Percentiles rank a stretch among this genome's conserved stretches.
Conservation (phyloP, 1,284 basidiomycete genomes). For the Austroboletus novae-zelandiae region DNA sequence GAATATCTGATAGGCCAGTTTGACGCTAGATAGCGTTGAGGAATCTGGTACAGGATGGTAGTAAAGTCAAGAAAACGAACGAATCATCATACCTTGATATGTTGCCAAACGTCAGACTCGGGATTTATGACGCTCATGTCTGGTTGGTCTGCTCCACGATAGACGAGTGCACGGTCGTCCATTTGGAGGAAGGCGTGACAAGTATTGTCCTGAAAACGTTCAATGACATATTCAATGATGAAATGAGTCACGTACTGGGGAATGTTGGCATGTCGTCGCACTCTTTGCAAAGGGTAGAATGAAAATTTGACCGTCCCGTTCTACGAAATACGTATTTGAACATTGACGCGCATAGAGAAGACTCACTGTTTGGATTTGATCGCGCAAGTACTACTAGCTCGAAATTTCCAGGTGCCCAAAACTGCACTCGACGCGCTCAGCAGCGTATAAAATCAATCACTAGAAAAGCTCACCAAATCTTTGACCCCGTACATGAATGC, state of each 20-base stretch:
- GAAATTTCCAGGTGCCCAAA: constrained; percentile 90
- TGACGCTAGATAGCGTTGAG: constrained; percentile 80
- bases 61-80: background rate
- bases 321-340: constrained; percentile 32
- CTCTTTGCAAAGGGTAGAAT: constrained; percentile 93
- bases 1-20: constrained; percentile 98
- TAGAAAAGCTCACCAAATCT: constrained; percentile 50
- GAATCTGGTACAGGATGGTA: constrained; percentile 54
- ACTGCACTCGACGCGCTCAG: constrained; percentile 45
- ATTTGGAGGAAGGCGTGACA: constrained; percentile 94
- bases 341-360: background rate
- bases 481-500: constrained; percentile 80
- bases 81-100: constrained; percentile 67
- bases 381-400: constrained; percentile 76
- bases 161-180: constrained; percentile 94
- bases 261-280: constrained; percentile 88
- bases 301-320: constrained; percentile 71
- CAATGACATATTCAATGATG: background rate
- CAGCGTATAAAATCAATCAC: background rate
- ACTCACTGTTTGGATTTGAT: constrained; percentile 47
- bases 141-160: constrained; percentile 94
- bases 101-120: constrained; percentile 98
- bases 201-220: constrained; percentile 73
- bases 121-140: constrained; percentile 99
- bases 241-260: constrained; percentile 58